Evolutionary conservation across 2,329 filamentous ascomycete genomes (phyloP), one percentile per base, ranked within the genome.

Genomic region (Sclerotinia trifoliorum): DNA sequence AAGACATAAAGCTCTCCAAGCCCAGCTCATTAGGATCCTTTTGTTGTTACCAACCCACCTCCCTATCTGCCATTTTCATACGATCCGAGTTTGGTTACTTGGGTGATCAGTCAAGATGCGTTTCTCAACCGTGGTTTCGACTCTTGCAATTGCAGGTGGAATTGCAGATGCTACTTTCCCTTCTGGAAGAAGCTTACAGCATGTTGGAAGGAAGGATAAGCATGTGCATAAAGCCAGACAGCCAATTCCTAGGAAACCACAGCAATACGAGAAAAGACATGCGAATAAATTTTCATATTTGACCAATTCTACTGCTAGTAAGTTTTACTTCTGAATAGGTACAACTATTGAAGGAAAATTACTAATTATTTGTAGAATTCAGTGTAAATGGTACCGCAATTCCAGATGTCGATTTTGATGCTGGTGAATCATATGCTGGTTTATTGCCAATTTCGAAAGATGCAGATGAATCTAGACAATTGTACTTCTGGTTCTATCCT

Each of bases 401-500:
- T 21, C 90, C 90, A 0, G 88, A 91, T 24, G 87, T 93, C 0
- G 76, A 83, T 35, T 93, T 91, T 70, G 89, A 93, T 70, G 80
- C 91, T 54, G 84, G 85, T 66, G 87, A 90, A 77, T 87, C 84
- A 0, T 90, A 89, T 72, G 84, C 87, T n/a, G 88, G 88, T 24
- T 76, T 85, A 24, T 76, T 90, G 39, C 86, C 88, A 7, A 86
- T 90, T 65, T 83, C 82, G 2, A 78, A 80, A 49, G 75, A 80
- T 21, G 77, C 80, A 0, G 75, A 84, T 49, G 86, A 86, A 75
- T 79, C 78, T 0, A 78, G 82, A 51, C 78, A 88, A 70, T 77
- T 90, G 1, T 90, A 84, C 77, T 90, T 88, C 74, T 90, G 86
- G 86, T 90, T 89, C 79, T 89, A 88, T 68, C 87, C 88, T 0